Evolutionary conservation across 768 basidiomycete genomes (phyloP), one percentile per base, ranked within the genome.

Genomic region (Mycena filopes): DNA sequence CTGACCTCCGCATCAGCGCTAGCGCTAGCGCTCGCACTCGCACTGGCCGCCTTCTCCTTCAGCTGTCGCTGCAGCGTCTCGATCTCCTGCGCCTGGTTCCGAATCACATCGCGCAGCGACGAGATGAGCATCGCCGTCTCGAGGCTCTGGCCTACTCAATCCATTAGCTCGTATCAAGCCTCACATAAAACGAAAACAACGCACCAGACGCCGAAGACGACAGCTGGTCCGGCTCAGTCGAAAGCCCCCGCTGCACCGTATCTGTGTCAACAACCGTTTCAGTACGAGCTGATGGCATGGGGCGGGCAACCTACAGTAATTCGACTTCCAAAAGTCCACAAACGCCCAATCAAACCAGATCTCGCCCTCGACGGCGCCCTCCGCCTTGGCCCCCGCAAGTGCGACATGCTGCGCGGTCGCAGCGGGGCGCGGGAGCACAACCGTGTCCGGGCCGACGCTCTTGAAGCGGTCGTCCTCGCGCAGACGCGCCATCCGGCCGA

Each of bases 291-390:
- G n/a, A n/a, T n/a, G n/a, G n/a, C n/a, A n/a, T n/a, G n/a, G n/a
- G n/a, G n/a, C n/a, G n/a, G n/a, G n/a, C n/a, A 25, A 63, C 93
- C 74, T 71, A 97, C 97, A 94, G 73, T 96, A 98, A 73, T 97
- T 96, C 48, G 94, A 96, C 80, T 99, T 99, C 92, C 95, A 96
- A 76, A 98, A 99, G 77, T 99, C 98, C 8, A 98, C 89, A 78
- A 99, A 99, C 0, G 91, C 87, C 95, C 96, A 99, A 76, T 99
- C 96, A 73, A 99, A 93, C 98, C 98, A 99, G 41, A 98, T 84
- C 77, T 96, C 95, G 28, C 88, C 93, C 72, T 93, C 91, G 66
- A 88, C 88, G 55, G 81, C 79, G 38, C 70, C 71, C 51, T 81
- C 80, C 12, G 75, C 69, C 43, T 46, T 50, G 20, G 25, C 28